phyloP scores from a whole-genome alignment of 2,329 filamentous ascomycete species.

The Malbranchea zuffiana region DNA sequence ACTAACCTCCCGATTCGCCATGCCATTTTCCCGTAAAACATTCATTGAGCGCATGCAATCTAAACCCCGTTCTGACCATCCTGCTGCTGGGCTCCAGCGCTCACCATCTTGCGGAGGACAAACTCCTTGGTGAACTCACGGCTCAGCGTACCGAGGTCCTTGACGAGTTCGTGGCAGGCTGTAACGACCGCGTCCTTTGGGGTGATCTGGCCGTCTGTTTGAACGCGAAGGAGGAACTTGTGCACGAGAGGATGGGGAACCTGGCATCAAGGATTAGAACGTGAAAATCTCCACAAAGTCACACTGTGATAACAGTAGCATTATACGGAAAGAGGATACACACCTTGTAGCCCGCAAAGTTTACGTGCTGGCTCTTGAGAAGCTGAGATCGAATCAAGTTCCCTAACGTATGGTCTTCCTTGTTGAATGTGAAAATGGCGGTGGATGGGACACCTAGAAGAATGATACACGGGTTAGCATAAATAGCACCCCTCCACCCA shows the following conservation, averaged over 20 bases:
- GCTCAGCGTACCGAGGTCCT: constrained; percentile 66
- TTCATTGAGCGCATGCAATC: background rate
- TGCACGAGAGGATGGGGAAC: constrained; percentile 37
- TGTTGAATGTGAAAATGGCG: constrained; percentile 90
- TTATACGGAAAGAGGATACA: constrained; percentile 15
- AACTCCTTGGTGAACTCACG: constrained; percentile 89
- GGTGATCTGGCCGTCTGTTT: constrained; percentile 78
- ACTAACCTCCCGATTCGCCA: too few species aligned
- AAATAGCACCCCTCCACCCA: background rate
- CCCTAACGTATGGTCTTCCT: constrained; percentile 92
- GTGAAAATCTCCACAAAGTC: background rate
- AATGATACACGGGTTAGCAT: background rate
- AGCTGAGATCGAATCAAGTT: constrained; percentile 82
- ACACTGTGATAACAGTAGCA: background rate
- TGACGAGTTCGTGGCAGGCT: constrained; percentile 71
- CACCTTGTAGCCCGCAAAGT: constrained; percentile 89
- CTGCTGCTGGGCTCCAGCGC: constrained; percentile 45
- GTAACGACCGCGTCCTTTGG: constrained; percentile 81
- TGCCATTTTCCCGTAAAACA: too few species aligned
- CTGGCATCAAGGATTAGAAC: constrained; percentile 17
- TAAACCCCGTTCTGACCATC: constrained; percentile 17
- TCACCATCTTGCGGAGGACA: constrained; percentile 76
- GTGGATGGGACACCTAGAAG: constrained; percentile 73
- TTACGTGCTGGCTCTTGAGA: constrained; percentile 69
- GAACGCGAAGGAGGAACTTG: constrained; percentile 64